Conservation (phyloP, 2,329 filamentous ascomycete species). For the Fusarium longipes region DNA sequence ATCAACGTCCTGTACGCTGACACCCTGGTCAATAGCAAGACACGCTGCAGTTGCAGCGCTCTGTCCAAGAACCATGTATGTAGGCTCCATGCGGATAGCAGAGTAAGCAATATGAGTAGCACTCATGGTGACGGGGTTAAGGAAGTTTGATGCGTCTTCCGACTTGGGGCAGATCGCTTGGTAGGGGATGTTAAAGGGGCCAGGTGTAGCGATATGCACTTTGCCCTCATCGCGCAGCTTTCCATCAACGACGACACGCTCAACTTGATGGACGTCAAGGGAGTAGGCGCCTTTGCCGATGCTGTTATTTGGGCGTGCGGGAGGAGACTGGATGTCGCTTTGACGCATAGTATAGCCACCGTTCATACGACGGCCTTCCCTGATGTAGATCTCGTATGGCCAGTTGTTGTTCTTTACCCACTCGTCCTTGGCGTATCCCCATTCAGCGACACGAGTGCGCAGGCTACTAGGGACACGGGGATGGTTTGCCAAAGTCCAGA, state of each 20-base stretch:
- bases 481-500: slow-evolving; percentile 35
- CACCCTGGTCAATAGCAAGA: slow-evolving; percentile 34
- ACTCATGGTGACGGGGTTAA: slow-evolving; percentile 34
- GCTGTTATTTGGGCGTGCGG: slow-evolving; percentile 2
- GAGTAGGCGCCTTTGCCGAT: slow-evolving; percentile 27
- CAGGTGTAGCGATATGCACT: slow-evolving; percentile 25
- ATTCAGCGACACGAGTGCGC: neutral
- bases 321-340: slow-evolving; percentile 27
- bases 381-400: slow-evolving; percentile 37
- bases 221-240: slow-evolving; percentile 30
- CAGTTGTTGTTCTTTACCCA: slow-evolving; percentile 29
- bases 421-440: slow-evolving; percentile 37
- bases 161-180: slow-evolving; percentile 21
- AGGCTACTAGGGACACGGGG: slow-evolving; percentile 19
- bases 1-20: slow-evolving; percentile 29
- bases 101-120: slow-evolving; percentile 32
- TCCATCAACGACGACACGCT: slow-evolving; percentile 23
- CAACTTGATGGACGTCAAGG: slow-evolving; percentile 34
- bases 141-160: slow-evolving; percentile 24
- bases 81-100: slow-evolving; percentile 36
- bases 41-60: slow-evolving; percentile 34
- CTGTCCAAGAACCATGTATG: slow-evolving; percentile 35
- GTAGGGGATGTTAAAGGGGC: slow-evolving; percentile 30
- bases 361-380: slow-evolving; percentile 32
- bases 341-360: slow-evolving; percentile 34